A percentile compares a stretch with the other conserved stretches of the same genome.
phyloP scores from a whole-genome alignment of 768 basidiomycete species.

The Russula compacta region DNA sequence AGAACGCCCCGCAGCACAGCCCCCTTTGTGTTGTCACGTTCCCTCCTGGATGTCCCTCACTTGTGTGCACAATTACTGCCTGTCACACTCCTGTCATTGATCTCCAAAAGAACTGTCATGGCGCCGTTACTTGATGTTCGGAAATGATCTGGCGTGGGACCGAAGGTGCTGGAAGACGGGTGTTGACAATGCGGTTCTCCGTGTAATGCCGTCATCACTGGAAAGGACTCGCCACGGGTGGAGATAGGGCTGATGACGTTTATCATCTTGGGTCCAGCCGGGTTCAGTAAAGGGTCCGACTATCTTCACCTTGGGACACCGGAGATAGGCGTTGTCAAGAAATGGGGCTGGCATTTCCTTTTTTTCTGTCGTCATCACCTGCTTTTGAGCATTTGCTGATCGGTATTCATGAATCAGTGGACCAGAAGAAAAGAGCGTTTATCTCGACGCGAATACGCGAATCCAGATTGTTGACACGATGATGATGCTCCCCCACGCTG shows the following conservation, averaged over 20 bases:
- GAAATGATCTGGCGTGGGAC: constrained; percentile 12
- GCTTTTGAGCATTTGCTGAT: neutral
- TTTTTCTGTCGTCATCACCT: neutral
- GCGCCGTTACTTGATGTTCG: neutral
- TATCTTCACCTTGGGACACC: neutral
- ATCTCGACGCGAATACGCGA: constrained; percentile 48
- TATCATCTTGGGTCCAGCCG: neutral
- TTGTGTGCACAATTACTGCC: neutral
- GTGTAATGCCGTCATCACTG: neutral
- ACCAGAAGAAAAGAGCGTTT: constrained; percentile 32
- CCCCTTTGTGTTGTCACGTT: neutral
- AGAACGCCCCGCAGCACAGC: neutral
- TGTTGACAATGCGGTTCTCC: constrained; percentile 1
- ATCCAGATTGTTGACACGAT: constrained; percentile 82
- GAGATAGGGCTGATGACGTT: constrained; percentile 6
- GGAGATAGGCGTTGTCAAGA: neutral
- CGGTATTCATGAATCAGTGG: constrained; percentile 17
- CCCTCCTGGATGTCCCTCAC: neutral
- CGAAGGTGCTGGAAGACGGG: neutral
- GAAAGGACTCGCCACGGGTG: neutral
- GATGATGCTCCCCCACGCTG: constrained; percentile 54
- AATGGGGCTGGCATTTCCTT: neutral
- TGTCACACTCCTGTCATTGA: neutral
- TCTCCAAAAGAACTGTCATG: neutral
- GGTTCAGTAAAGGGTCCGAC: neutral